phyloP scores from a whole-genome alignment of 2,329 filamentous ascomycete genomes.

The Chrysoporthe puriensis region DNA sequence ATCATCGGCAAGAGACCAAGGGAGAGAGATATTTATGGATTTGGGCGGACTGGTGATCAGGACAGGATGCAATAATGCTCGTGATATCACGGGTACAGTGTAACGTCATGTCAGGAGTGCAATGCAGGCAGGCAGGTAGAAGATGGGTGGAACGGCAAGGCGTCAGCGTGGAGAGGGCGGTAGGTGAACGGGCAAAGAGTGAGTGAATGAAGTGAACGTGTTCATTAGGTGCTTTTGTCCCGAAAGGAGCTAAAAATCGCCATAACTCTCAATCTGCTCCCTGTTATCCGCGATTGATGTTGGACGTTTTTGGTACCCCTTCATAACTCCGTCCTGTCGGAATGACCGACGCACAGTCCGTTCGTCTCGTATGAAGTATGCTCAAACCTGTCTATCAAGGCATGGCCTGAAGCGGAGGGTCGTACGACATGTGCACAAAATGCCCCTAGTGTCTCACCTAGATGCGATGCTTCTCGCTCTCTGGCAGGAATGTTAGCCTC shows the following conservation, averaged over 20 bases:
- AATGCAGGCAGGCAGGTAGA: constrained; percentile 11
- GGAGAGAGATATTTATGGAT: neutral
- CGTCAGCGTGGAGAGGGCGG: constrained; percentile 13
- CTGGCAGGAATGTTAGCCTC: constrained; percentile 44
- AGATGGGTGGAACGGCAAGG: neutral
- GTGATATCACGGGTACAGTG: constrained; percentile 7
- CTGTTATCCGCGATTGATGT: constrained; percentile 8
- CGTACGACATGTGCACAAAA: neutral
- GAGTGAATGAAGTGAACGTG: constrained; percentile 27
- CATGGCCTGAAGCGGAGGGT: neutral
- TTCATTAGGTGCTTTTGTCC: constrained; percentile 25
- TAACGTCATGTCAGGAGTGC: constrained; percentile 6
- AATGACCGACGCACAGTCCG: constrained; percentile 18
- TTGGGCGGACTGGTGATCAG: neutral
- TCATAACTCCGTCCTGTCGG: constrained; percentile 25
- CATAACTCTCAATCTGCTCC: constrained; percentile 20
- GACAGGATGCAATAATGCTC: neutral
- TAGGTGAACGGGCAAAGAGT: constrained; percentile 14
- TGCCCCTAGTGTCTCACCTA: constrained; percentile 38
- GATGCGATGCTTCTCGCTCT: constrained; percentile 77
- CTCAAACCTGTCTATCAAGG: constrained; percentile 23
- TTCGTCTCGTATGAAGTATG: constrained; percentile 23
- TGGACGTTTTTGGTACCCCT: constrained; percentile 19
- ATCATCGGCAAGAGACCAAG: neutral
- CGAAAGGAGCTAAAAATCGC: constrained; percentile 23